Base-by-base conservation (phyloP, 805 yeast species). In the Metschnikowia similis region DNA sequence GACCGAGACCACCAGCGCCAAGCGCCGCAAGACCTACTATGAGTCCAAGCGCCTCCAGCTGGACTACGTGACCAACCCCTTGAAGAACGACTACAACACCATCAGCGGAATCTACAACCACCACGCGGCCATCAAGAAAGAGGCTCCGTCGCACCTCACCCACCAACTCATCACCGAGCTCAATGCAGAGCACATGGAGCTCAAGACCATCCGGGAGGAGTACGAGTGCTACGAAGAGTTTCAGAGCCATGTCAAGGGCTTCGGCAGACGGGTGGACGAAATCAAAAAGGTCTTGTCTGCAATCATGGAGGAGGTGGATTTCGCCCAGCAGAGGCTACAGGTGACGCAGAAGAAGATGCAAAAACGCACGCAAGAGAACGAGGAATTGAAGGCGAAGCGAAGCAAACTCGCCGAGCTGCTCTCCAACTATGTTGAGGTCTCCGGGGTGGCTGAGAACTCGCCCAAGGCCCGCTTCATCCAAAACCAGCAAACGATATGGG, bases 1-100 rank as follows among this genome's bases (percentile, higher is more conserved):
- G 2, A 42, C 49, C 8, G 56, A 55, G n/a, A 55, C 51, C 0
- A 50, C 48, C 11, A 37, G 27, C 16, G 34, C 38, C 32, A 48
- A 44, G 30, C 53, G 55, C 45, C 69, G 67, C 49, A 63, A 66
- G 21, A 52, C 69, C 2, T 84, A 76, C 60, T 87, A 87, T 59
- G 80, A 81, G 44, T 60, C 72, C 27, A 84, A 84, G 64, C 71
- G 94, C 55, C 69, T 85, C 46, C 79, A 80, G 55, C 82, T 79
- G 67, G 83, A 82, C 51, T 87, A 87, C 61, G 75, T 86, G 6
- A 75, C 85, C 27, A 87, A 87, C 58, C 91, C 94, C 0, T 64
- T 85, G 41, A 67, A 65, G 41, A 82, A 79, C 55, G 76, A 76
- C 49, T 74, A 71, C 63, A 73, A 76, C 30, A 67, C 66, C 37